Percentiles rank a stretch among this genome's conserved stretches.
Evolutionary conservation across 352 stramenopile species (phyloP).

Genomic region (Globisporangium viniferum): DNA sequence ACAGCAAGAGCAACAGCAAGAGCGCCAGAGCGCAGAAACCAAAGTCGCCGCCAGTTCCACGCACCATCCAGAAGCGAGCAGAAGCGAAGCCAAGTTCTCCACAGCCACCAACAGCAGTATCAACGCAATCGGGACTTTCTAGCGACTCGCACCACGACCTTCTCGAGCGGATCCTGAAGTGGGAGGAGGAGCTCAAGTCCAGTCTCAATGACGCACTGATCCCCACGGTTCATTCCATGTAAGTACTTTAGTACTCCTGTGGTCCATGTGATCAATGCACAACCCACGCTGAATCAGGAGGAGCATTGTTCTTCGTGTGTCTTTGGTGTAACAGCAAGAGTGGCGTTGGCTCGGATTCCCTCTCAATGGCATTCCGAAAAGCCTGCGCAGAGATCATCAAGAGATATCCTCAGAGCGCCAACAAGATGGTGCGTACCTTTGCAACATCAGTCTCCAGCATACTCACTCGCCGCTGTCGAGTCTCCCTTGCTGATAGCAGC

Average conservation of each 20-base stretch:
- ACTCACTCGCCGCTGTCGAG: background rate
- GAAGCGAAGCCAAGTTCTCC: background rate
- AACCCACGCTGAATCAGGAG: background rate
- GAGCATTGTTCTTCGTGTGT: background rate
- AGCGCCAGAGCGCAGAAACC: background rate
- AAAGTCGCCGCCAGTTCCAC: background rate
- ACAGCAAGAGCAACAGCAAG: background rate
- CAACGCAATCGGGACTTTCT: background rate
- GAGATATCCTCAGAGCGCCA: slow-evolving; percentile 27
- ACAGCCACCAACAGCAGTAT: background rate
- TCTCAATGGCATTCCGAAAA: slow-evolving; percentile 21
- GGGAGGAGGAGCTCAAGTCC: slow-evolving; percentile 9
- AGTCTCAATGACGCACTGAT: background rate
- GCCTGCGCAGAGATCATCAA: slow-evolving; percentile 39
- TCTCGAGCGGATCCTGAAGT: slow-evolving; percentile 5
- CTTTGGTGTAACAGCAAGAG: background rate
- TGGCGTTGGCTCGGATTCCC: background rate
- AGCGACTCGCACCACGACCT: background rate
- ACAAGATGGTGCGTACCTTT: slow-evolving; percentile 29
- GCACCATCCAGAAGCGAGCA: slow-evolving; percentile 9
- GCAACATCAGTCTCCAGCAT: background rate
- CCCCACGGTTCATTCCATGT: slow-evolving; percentile 2
- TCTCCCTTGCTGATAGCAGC: background rate
- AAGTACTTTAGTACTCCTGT: background rate
- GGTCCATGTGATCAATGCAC: background rate